Evolutionary conservation across 1,139 yeast species (phyloP), one percentile per base, ranked within the genome.

Genomic region (Blastobotrys petasosporus): DNA sequence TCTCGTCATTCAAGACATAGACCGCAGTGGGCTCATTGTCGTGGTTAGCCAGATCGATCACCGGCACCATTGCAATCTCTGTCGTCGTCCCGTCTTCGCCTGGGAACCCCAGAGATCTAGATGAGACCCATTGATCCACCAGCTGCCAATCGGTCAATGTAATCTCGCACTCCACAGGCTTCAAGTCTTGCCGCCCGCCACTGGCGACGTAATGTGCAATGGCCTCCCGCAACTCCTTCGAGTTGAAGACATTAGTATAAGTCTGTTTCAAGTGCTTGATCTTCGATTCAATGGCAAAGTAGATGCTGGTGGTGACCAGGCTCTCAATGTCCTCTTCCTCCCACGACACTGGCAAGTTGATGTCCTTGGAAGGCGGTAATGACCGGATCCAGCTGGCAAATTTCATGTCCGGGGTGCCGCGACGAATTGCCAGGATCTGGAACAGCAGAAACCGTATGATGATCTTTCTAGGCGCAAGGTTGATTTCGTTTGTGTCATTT

Each of bases 31-130:
- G 25, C 13, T 13, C 16, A 9, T 48, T 44, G 28, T 56, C 47
- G 48, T 68, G 73, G 52, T 68, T 68, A 41, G 63, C 64, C 33
- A 66, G 51, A 44, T 68, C 73, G 1, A 68, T 49, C 3, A 65
- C 49, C 1, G 72, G 72, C n/a, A 66, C 67, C 51, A 68, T 50
- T 10, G 60, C 60, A 23, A 54, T 39, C 42, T 15, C 32, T 30
- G 43, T 42, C 25, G 39, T 44, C 5, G 32, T 33, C 36, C 51
- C 40, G 31, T 53, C 28, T 42, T 45, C 29, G 20, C 37, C 35
- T 45, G 65, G 56, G 32, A 62, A 36, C 40, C 54, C 49, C 29
- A 63, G 43, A 6, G 58, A 47, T 23, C 69, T 52, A 9, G 68
- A 63, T 2, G 63, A 54, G 12, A 65, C 58, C 67, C 68, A 64